Evolutionary conservation across 768 basidiomycete genomes (phyloP).

Genomic region (Tricholomella constricta): DNA sequence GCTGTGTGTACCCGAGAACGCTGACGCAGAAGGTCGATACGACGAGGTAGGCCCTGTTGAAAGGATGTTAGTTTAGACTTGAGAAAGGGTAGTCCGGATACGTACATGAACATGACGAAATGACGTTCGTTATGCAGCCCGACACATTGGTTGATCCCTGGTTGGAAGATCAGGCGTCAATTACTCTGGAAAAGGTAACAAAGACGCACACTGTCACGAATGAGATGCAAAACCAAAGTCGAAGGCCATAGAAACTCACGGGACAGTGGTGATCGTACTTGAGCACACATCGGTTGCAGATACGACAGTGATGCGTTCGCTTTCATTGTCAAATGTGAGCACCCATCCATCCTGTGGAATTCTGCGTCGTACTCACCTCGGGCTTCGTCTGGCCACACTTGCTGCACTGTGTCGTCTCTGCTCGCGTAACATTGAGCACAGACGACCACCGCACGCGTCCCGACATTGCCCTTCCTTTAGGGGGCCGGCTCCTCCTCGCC

Average conservation of each 20-base stretch:
- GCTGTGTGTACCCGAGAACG: slow-evolving; percentile 61
- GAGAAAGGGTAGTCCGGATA: slow-evolving; percentile 6
- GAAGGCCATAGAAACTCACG: slow-evolving; percentile 50
- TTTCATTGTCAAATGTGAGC: slow-evolving; percentile 26
- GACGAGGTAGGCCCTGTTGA: slow-evolving; percentile 75
- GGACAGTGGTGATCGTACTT: slow-evolving; percentile 94
- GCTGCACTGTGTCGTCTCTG: slow-evolving; percentile 59
- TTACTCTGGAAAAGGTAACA: neutral
- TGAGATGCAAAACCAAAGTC: slow-evolving; percentile 5
- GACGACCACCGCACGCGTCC: slow-evolving; percentile 55
- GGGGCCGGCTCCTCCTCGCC: slow-evolving; percentile 45
- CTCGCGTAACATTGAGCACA: slow-evolving; percentile 52
- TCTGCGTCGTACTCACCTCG: slow-evolving; percentile 56
- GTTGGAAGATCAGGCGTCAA: neutral
- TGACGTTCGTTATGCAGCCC: slow-evolving; percentile 95
- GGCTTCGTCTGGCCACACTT: slow-evolving; percentile 73
- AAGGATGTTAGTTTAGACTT: neutral
- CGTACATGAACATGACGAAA: slow-evolving; percentile 93
- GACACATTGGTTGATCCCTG: slow-evolving; percentile 99
- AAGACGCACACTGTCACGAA: slow-evolving; percentile 41
- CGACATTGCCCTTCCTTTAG: slow-evolving; percentile 29
- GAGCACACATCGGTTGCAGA: slow-evolving; percentile 87
- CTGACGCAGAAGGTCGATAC: slow-evolving; percentile 64
- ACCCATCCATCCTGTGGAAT: neutral
- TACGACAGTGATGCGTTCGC: slow-evolving; percentile 92